Evolutionary conservation across 2,329 filamentous ascomycete genomes (phyloP).

Genomic region (Fusarium begoniae): DNA sequence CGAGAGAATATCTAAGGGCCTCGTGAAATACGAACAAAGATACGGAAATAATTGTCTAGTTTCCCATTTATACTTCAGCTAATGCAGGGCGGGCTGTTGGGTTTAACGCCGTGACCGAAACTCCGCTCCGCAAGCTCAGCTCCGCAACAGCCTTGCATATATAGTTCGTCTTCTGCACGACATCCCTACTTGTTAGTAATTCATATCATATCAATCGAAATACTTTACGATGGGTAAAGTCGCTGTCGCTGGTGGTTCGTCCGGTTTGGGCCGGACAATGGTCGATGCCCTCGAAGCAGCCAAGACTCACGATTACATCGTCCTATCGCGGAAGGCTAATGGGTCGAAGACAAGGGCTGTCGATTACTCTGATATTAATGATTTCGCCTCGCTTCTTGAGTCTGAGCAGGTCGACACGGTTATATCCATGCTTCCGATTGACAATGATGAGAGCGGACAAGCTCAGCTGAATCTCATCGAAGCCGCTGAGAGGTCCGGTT

Average conservation of each 20-base stretch:
- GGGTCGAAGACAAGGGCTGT: accelerated
- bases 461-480: not conserved
- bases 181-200: not conserved
- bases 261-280: not conserved
- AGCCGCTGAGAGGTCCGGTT: not conserved
- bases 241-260: not conserved
- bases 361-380: not conserved
- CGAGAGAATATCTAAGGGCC: accelerated
- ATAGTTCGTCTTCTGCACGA: not conserved
- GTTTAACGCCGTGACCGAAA: not conserved
- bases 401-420: not conserved
- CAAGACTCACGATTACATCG: not conserved
- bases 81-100: not conserved
- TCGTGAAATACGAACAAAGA: accelerated
- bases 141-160: not conserved
- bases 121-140: not conserved
- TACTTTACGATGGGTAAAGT: not conserved
- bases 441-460: not conserved
- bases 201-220: not conserved
- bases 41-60: not conserved
- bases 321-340: not conserved
- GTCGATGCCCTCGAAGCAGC: not conserved
- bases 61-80: not conserved
- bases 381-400: not conserved
- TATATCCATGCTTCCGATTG: not conserved